These are phyloP conservation scores for Ilyonectria destructans DNA, from an alignment of 2,329 filamentous ascomycete genomes.

Conservation along the genomic window DNA sequence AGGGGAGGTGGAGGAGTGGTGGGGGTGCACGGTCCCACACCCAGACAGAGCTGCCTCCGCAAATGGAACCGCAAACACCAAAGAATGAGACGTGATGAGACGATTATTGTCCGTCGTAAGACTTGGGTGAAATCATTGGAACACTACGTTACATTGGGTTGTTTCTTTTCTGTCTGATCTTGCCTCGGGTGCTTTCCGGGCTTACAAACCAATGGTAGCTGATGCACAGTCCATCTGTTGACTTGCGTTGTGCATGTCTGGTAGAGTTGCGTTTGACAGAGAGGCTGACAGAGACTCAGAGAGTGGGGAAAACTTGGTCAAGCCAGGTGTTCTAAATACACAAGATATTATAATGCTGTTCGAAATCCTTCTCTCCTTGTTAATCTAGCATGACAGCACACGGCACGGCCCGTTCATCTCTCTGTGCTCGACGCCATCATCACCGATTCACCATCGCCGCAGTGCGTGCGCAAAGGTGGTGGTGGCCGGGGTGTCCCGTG, in stretches of 20 bases:
- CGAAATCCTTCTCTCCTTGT: not conserved
- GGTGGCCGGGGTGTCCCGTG: slow-evolving; percentile 15
- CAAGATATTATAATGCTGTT: not conserved
- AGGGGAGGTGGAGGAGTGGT: slow-evolving; percentile 1
- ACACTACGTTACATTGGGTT: not conserved
- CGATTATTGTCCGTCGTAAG: not conserved
- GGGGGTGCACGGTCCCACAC: slow-evolving; percentile 29
- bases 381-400: not conserved
- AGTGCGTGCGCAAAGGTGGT: not conserved
- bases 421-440: not conserved
- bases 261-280: too few relatives aligned
- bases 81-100: not conserved
- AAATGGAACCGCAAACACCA: not conserved
- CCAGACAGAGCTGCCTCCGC: not conserved
- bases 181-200: not conserved
- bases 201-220: not conserved
- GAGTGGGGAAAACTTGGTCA: not conserved
- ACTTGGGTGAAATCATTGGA: not conserved
- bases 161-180: not conserved
- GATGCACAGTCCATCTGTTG: not conserved
- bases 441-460: not conserved
- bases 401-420: not conserved
- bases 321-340: not conserved
- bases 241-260: too few relatives aligned
- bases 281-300: not conserved